phyloP scores from a whole-genome alignment of 78 protist genomes.

The Kipferlia bialata region DNA sequence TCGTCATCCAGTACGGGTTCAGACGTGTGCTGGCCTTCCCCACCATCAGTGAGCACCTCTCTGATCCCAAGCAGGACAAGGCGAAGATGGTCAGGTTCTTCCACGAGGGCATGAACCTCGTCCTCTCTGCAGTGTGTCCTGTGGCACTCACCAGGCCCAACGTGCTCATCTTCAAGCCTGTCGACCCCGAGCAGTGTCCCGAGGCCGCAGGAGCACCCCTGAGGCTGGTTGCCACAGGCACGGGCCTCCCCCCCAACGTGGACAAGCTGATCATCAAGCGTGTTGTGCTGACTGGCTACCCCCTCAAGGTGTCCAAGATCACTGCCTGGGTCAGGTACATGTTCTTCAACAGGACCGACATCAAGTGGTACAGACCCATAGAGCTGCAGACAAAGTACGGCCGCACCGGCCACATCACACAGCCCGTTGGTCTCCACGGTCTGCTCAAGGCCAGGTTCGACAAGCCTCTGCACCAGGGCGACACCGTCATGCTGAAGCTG shows the following conservation, averaged over 20 bases:
- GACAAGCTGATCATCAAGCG: constrained; percentile 74
- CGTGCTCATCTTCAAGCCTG: not conserved
- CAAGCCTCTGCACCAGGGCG: constrained; percentile 50
- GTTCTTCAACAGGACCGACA: constrained; percentile 82
- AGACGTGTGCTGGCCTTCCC: constrained; percentile 5
- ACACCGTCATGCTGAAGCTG: constrained; percentile 81
- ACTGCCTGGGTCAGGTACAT: constrained; percentile 67
- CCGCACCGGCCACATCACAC: constrained; percentile 71
- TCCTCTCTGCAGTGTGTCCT: too few relatives aligned
- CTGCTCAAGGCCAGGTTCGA: constrained; percentile 72
- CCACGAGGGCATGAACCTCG: not conserved
- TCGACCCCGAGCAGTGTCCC: constrained; percentile 4
- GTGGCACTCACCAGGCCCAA: too few relatives aligned
- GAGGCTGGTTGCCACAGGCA: constrained; percentile 26
- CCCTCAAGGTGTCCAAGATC: constrained; percentile 14
- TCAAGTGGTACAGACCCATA: constrained; percentile 84
- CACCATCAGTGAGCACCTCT: not conserved
- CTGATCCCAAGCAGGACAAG: not conserved
- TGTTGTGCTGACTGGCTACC: constrained; percentile 73
- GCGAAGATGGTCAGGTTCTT: not conserved
- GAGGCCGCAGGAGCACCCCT: not conserved
- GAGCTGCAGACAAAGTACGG: constrained; percentile 87
- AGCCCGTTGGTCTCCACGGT: constrained; percentile 77
- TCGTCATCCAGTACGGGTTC: not conserved
- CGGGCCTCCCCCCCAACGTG: constrained; percentile 49